phyloP scores from a whole-genome alignment of 768 basidiomycete genomes.

The Mycena polygramma region DNA sequence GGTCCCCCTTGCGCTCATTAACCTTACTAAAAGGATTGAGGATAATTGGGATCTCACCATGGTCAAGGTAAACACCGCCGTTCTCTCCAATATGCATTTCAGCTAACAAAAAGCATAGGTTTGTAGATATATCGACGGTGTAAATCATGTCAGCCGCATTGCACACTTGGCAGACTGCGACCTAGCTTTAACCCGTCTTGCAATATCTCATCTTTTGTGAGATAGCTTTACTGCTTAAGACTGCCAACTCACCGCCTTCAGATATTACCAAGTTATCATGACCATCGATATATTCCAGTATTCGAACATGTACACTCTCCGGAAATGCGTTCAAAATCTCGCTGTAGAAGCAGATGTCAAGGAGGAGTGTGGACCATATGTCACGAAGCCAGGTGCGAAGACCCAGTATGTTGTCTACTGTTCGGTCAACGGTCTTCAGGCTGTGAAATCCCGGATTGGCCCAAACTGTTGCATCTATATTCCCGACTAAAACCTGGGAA shows the following conservation, averaged over 20 bases:
- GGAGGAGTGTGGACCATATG: slow-evolving; percentile 93
- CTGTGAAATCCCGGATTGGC: slow-evolving; percentile 83
- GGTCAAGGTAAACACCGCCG: slow-evolving; percentile 69
- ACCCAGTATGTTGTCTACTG: background rate
- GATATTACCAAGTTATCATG: slow-evolving; percentile 97
- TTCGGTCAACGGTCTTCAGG: slow-evolving; percentile 50
- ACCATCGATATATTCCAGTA: slow-evolving; percentile 97
- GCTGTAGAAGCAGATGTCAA: slow-evolving; percentile 88
- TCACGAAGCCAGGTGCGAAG: slow-evolving; percentile 77
- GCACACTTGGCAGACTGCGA: slow-evolving; percentile 94
- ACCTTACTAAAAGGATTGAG: slow-evolving; percentile 83
- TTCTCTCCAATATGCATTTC: background rate
- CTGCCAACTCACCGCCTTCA: slow-evolving; percentile 44
- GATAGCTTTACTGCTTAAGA: slow-evolving; percentile 39
- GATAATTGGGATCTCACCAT: slow-evolving; percentile 98
- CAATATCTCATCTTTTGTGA: slow-evolving; percentile 93
- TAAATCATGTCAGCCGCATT: slow-evolving; percentile 91
- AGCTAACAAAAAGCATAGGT: slow-evolving; percentile 59
- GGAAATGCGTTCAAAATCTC: slow-evolving; percentile 89
- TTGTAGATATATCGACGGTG: slow-evolving; percentile 87
- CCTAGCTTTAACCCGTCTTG: slow-evolving; percentile 82
- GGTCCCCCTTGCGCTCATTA: slow-evolving; percentile 92
- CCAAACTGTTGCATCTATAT: slow-evolving; percentile 87
- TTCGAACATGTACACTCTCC: slow-evolving; percentile 96
- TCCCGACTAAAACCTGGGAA: slow-evolving; percentile 87